Base-by-base conservation (phyloP, 192 early-diverging fungal genomes). In the Pilobolus umbonatus region DNA sequence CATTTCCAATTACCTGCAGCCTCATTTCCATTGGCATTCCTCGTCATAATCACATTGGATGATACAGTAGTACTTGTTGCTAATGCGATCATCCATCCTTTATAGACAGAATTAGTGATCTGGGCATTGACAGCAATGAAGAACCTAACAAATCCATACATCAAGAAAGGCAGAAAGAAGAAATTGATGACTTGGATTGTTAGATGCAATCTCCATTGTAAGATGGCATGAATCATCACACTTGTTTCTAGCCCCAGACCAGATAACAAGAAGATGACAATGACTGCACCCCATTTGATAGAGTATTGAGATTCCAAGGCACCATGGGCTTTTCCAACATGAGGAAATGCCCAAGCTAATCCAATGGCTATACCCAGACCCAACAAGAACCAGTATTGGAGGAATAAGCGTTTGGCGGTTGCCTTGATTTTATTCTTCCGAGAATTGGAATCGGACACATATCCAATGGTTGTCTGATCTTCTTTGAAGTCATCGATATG, bases 11-110 rank as follows among this genome's bases (percentile, higher is more conserved):
- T 54, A 62, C 61, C 61, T 4, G 63, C 82, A 69, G 55, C 30
- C 40, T 87, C 85, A 60, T 75, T 84, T 26, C 85, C 85, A 40
- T 62, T 53, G 9, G 85, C 80, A 40, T 78, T 76, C 51, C 79
- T 73, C 24, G 85, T 87, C 85, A 87, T 87, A 58, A 87, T 72
- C 0, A 80, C 77, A 64, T 87, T 87, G 12, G 85, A 87, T 15
- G 81, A 81, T 54, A 87, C 80, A 11, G 85, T 87, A 7, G 85
- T 87, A 11, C 82, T 82, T 2, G 78, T 84, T 1, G 80, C 68
- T 15, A 76, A 74, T 3, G 78, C 76, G 46, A 87, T 77, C 9
- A 85, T 68, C 60, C 84, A 69, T 43, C 85, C 85, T 25, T 75
- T 75, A 29, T 80, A 56, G 0, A 87, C 66, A 3, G 71, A 75